Percentiles rank a stretch among this genome's conserved stretches.
Evolutionary conservation across 768 basidiomycete genomes (phyloP).

Genomic region (Pulveroboletus frians): DNA sequence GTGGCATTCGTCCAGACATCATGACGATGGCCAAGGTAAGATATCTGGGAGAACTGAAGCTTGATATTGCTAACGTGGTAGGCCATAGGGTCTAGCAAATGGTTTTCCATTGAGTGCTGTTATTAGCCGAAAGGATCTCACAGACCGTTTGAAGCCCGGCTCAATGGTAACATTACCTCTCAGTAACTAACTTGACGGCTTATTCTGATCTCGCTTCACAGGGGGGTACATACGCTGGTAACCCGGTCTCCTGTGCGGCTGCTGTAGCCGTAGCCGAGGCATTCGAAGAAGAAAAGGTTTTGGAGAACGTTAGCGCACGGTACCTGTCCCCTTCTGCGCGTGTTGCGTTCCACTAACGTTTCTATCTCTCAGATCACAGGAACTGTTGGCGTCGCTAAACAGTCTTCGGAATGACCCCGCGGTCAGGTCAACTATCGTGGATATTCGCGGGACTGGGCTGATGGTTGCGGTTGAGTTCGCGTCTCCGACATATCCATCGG

Average conservation of each 20-base stretch:
- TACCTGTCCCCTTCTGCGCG: constrained; percentile 25
- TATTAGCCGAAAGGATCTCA: constrained; percentile 73
- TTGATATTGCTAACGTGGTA: constrained; percentile 5
- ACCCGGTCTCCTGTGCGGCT: constrained; percentile 89
- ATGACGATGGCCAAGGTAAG: constrained; percentile 81
- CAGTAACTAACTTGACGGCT: background rate
- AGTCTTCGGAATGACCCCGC: constrained; percentile 50
- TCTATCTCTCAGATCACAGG: constrained; percentile 47
- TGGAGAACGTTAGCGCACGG: constrained; percentile 75
- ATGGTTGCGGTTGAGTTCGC: constrained; percentile 85
- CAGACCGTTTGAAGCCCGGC: constrained; percentile 74
- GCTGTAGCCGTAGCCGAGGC: constrained; percentile 76
- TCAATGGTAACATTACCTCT: constrained; percentile 50
- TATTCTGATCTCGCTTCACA: constrained; percentile 25
- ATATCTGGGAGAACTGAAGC: background rate
- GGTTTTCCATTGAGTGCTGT: constrained; percentile 93
- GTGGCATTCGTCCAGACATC: constrained; percentile 83
- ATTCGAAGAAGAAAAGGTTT: constrained; percentile 73
- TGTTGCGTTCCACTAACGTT: background rate
- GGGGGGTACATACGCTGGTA: constrained; percentile 92
- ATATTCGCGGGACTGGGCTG: constrained; percentile 83
- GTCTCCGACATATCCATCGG: constrained; percentile 50
- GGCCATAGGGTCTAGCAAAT: constrained; percentile 68
- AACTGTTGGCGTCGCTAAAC: constrained; percentile 62
- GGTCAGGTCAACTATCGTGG: constrained; percentile 60